A percentile compares a stretch with the other conserved stretches of the same genome.
Conservation (phyloP, 1,284 basidiomycete genomes). For the Heterobasidion parviporum region DNA sequence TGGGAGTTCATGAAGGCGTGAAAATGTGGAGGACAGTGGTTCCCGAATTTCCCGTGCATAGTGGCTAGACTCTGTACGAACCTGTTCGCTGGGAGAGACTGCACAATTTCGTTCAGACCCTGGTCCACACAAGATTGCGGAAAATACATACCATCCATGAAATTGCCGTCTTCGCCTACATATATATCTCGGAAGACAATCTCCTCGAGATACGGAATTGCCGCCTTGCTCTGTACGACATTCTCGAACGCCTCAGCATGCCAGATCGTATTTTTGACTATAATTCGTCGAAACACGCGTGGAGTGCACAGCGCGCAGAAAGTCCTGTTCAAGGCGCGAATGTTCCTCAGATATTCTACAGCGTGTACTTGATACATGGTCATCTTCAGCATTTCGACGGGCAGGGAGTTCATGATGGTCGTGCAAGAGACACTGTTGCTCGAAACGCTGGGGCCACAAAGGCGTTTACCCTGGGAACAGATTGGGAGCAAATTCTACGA, state of each 20-base stretch:
- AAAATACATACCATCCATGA: not conserved
- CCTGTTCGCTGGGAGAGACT: not conserved
- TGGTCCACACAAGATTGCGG: not conserved
- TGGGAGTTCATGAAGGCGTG: no score
- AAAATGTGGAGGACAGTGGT: no score
- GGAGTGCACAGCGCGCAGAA: not conserved
- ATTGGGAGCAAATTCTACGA: no score
- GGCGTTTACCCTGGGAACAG: not conserved
- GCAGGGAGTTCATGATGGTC: not conserved
- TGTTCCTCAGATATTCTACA: not conserved
- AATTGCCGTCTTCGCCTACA: not conserved
- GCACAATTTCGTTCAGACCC: not conserved
- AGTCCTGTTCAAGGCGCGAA: not conserved
- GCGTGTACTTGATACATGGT: not conserved
- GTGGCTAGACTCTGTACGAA: not conserved
- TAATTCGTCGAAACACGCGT: not conserved
- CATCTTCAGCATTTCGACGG: not conserved
- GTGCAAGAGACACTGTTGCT: not conserved
- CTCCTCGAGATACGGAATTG: not conserved
- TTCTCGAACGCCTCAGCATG: not conserved
- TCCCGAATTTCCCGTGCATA: no score
- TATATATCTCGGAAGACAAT: not conserved
- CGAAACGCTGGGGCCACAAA: not conserved
- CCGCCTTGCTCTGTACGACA: not conserved
- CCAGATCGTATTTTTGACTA: not conserved